Evolutionary conservation across 352 stramenopile species (phyloP).

Genomic region (Detonula confervacea): DNA sequence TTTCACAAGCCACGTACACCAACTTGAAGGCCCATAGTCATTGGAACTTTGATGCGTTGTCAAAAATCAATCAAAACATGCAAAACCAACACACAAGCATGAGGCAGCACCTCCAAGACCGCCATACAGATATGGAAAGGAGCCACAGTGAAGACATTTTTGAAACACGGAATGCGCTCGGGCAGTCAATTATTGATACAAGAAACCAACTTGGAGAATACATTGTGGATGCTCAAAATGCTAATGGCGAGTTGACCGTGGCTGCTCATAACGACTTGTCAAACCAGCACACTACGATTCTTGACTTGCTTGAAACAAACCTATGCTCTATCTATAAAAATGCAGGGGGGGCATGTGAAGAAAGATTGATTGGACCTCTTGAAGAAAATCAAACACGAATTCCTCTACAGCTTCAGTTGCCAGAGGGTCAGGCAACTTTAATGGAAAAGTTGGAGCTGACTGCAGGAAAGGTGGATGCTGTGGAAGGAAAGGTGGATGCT

Average conservation of each 20-base stretch:
- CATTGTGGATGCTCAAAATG: slow-evolving; percentile 6
- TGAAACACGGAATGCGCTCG: slow-evolving; percentile 1
- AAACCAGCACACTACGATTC: slow-evolving; percentile 10
- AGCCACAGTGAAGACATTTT: background rate
- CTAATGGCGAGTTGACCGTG: background rate
- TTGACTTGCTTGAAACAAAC: background rate
- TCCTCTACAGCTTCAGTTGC: slow-evolving; percentile 11
- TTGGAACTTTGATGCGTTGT: no score
- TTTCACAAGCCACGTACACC: no score
- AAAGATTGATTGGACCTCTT: slow-evolving; percentile 11
- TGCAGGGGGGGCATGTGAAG: background rate
- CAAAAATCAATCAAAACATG: background rate
- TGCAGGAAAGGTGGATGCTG: slow-evolving; percentile 2
- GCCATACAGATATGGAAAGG: background rate
- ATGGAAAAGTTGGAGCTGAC: slow-evolving; percentile 11
- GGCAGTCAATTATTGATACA: slow-evolving; percentile 1
- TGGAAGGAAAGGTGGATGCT: slow-evolving; percentile 7
- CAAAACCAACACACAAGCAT: slow-evolving; percentile 1
- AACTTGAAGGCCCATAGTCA: no score
- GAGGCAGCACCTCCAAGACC: background rate
- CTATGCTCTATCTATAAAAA: slow-evolving; percentile 2
- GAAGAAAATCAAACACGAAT: slow-evolving; percentile 15
- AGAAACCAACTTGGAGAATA: background rate
- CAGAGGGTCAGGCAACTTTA: slow-evolving; percentile 9
- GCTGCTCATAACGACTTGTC: background rate